Percentiles rank a stretch among this genome's conserved stretches.
Evolutionary conservation across 805 yeast species (phyloP).

Genomic region (Candida maesae): DNA sequence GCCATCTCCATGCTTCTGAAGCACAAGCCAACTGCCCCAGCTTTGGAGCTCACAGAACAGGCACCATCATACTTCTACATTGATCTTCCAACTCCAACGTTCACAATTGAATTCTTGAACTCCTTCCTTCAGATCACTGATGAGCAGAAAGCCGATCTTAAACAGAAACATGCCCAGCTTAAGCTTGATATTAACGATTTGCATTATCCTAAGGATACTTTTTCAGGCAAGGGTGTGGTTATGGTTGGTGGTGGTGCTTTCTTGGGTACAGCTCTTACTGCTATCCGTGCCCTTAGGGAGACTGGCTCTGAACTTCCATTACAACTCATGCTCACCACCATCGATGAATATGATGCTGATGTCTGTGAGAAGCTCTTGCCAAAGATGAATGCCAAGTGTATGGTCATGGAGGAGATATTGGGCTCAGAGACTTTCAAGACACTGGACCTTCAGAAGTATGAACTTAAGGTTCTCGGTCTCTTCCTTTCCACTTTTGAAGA

Average conservation of each 20-base stretch:
- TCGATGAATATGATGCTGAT: conserved; percentile 39
- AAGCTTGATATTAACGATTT: conserved; percentile 18
- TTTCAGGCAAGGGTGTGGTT: conserved; percentile 29
- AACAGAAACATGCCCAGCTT: conserved; percentile 18
- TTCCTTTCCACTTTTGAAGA: conserved; percentile 44
- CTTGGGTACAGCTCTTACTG: conserved; percentile 38
- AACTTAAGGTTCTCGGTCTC: conserved; percentile 36
- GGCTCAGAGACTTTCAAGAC: conserved; percentile 26
- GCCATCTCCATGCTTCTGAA: conserved; percentile 21
- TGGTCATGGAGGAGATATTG: conserved; percentile 34
- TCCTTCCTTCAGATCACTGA: conserved; percentile 16
- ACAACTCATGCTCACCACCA: conserved; percentile 40
- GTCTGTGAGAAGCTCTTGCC: conserved; percentile 41
- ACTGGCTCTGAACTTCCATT: conserved; percentile 41
- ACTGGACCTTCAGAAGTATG: conserved; percentile 24
- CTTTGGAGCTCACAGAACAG: conserved; percentile 17
- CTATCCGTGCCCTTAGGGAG: conserved; percentile 38
- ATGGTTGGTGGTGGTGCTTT: conserved; percentile 43
- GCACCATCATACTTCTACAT: conserved; percentile 27
- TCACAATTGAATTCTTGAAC: conserved; percentile 24
- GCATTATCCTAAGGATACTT: conserved; percentile 22
- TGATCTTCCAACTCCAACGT: conserved; percentile 27
- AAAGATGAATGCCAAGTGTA: conserved; percentile 39
- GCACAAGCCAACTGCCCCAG: conserved; percentile 21
- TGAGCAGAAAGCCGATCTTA: conserved; percentile 20